Percentiles rank a stretch among this genome's conserved stretches.
These are phyloP conservation scores for Boletus vermiculosoides DNA, from an alignment of 768 basidiomycete species.

Conservation along the genomic window DNA sequence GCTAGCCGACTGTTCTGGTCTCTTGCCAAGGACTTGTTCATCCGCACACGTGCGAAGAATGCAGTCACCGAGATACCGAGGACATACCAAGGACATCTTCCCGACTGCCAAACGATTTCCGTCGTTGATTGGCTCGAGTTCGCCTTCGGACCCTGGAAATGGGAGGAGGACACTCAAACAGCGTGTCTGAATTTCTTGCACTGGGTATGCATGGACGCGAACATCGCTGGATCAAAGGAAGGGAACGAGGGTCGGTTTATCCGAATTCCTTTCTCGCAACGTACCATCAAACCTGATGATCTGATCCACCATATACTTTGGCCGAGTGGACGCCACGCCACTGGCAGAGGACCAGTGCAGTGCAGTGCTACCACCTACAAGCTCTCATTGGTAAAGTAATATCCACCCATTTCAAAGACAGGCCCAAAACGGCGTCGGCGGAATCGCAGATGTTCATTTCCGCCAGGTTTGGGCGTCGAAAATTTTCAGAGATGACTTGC, in stretches of 20 bases:
- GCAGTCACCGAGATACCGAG: neutral
- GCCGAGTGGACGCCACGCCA: conserved; percentile 9
- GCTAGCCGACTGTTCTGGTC: conserved; percentile 8
- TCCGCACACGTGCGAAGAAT: neutral
- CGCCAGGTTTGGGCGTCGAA: conserved; percentile 1
- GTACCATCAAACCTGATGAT: neutral
- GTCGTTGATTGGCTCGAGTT: conserved; percentile 13
- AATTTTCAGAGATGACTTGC: neutral
- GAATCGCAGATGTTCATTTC: conserved; percentile 18
- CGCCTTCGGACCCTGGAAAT: conserved; percentile 2
- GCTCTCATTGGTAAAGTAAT: conserved; percentile 12
- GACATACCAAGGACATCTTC: conserved; percentile 4
- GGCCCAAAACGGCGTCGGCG: too few species aligned
- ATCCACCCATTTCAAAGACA: conserved; percentile 12
- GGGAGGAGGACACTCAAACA: neutral
- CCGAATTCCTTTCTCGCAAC: neutral
- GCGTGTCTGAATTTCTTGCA: conserved; percentile 16
- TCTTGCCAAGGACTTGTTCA: conserved; percentile 1
- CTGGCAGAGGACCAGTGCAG: conserved; percentile 15
- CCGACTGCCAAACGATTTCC: conserved; percentile 13
- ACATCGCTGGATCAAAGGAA: neutral
- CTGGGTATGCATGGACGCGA: conserved; percentile 13
- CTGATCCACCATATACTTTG: neutral
- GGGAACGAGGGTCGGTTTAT: neutral
- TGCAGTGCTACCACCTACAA: conserved; percentile 16